Evolutionary conservation across 345 rosid genomes (phyloP).

Genomic region (Barbarea vulgaris): DNA sequence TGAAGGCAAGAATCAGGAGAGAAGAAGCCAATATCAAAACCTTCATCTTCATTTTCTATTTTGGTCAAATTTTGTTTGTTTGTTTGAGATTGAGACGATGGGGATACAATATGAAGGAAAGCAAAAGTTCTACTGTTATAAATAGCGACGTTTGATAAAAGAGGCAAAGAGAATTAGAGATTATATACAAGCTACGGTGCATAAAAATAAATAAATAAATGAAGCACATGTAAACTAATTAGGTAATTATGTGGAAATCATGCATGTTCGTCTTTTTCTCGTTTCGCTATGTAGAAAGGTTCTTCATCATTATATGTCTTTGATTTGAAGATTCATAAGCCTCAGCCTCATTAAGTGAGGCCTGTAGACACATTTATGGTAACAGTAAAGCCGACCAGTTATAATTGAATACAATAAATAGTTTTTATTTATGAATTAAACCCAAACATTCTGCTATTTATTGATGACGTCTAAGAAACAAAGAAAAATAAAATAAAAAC

Average conservation of each 20-base stretch:
- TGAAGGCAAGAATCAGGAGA: conserved; percentile 29
- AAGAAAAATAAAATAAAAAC: background rate
- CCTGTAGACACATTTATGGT: conserved; percentile 41
- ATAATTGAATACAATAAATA: conserved; percentile 20
- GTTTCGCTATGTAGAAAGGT: background rate
- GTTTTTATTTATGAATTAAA: conserved; percentile 27
- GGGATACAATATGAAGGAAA: conserved; percentile 7
- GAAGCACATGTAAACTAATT: conserved; percentile 13
- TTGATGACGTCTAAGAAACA: background rate
- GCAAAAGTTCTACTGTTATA: conserved; percentile 21
- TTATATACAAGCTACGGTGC: conserved; percentile 28
- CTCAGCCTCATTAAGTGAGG: conserved; percentile 34
- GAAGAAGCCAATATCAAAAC: conserved; percentile 31
- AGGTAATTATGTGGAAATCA: conserved; percentile 37
- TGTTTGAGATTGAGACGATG: conserved; percentile 18
- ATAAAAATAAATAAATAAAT: background rate
- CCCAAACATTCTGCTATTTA: conserved; percentile 28
- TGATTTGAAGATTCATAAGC: conserved; percentile 38
- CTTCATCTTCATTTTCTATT: conserved; percentile 32
- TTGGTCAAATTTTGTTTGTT: conserved; percentile 3
- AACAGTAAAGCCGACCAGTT: conserved; percentile 39
- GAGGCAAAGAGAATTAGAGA: conserved; percentile 38
- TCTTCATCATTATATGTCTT: conserved; percentile 10
- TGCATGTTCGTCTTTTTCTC: conserved; percentile 27
- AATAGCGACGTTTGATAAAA: conserved; percentile 38